Evolutionary conservation across 495 filamentous ascomycete genomes (phyloP), one percentile per base, ranked within the genome.

Genomic region (Penicillium tannophilum): DNA sequence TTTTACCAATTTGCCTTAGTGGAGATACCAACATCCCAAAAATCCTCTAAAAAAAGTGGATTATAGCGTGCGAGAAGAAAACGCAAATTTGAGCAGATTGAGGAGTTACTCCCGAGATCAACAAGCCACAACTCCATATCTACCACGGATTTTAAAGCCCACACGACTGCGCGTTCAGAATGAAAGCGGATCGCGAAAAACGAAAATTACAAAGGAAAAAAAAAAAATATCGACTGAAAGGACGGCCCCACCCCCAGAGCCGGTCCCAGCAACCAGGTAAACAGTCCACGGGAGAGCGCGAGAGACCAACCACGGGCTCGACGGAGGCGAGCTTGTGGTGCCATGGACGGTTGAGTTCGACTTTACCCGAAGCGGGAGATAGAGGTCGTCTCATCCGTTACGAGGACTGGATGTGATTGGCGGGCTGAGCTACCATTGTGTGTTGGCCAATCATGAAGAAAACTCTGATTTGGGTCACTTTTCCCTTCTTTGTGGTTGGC

Each of bases 231-330:
- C 5, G 42, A 49, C 35, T 16, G 10, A 30, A 28, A 6, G 36
- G 12, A 17, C 23, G n/a, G 36, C 33, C 42, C 62, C 59, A 59
- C 53, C 60, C 60, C 60, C 53, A 35, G 58, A 59, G 61, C 63
- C 52, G 60, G 55, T 55, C 58, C 66, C 63, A 62, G 53, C 45
- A 61, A 68, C 60, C 58, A 56, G 66, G 60, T 66, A 59, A 23
- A 53, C 26, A n/a, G 16, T 16, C 35, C 41, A 62, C 44, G 64
- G 62, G 53, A 52, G 23, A 12, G 26, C 1, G 16, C 20, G 42
- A 31, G 41, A 16, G 6, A 9, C 6, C 8, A 24, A 33, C 53
- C 53, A 47, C 30, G 20, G 20, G 9, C 12, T 6, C 17, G n/a
- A 30, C 0, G 33, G 33, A 36, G 33, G 33, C 33, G 33, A 36